These are phyloP conservation scores for Aspergillus udagawae DNA, from an alignment of 2,329 filamentous ascomycete species.

Conservation along the genomic window DNA sequence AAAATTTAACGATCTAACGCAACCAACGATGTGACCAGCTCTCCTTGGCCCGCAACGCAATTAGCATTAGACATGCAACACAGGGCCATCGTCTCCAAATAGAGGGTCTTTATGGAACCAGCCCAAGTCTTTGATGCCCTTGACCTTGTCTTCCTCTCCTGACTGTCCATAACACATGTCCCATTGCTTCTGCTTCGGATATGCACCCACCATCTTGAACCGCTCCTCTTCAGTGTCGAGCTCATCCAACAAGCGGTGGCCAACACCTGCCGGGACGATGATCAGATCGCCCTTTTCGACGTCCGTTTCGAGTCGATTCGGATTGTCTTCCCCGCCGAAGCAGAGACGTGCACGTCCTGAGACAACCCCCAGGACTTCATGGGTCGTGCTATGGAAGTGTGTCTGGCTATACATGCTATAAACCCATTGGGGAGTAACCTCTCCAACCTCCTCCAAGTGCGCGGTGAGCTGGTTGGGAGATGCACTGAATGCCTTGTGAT, in stretches of 20 bases:
- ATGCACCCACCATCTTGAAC: conserved; percentile 66
- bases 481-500: conserved; percentile 55
- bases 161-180: conserved; percentile 68
- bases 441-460: conserved; percentile 51
- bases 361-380: conserved; percentile 62
- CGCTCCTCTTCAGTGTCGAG: conserved; percentile 36
- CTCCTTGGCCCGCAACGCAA: not conserved
- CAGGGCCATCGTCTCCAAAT: conserved; percentile 54
- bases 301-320: conserved; percentile 51
- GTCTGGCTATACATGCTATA: conserved; percentile 65
- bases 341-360: conserved; percentile 58
- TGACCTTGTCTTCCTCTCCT: conserved; percentile 52
- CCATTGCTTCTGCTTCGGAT: conserved; percentile 57
- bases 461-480: conserved; percentile 52
- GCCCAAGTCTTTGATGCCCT: conserved; percentile 45
- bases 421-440: conserved; percentile 62
- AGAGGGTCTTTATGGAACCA: conserved; percentile 62
- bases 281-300: conserved; percentile 60
- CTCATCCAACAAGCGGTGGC: conserved; percentile 60
- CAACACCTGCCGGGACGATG: conserved; percentile 62
- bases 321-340: conserved; percentile 63
- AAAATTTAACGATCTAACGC: not conserved
- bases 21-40: not conserved
- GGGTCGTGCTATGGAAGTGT: conserved; percentile 65
- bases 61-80: conserved; percentile 34